Evolutionary conservation across 1,284 basidiomycete species (phyloP).

Genomic region (Taiwanofungus camphoratus): DNA sequence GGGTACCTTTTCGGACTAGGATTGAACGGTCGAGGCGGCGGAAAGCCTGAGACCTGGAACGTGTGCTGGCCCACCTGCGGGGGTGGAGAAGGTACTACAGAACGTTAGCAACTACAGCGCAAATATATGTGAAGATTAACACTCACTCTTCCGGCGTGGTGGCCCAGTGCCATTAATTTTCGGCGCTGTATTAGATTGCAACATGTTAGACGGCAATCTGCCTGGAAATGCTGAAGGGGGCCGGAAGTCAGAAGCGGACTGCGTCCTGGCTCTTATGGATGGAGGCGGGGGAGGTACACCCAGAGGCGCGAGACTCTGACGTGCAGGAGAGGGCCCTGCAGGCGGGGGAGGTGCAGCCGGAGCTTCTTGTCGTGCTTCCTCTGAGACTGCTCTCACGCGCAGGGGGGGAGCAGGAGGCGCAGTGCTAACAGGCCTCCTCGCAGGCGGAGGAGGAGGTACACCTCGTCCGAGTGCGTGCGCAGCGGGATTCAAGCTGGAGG

Average conservation of each 20-base stretch:
- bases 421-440: conserved; percentile 14
- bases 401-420: conserved; percentile 23
- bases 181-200: conserved; percentile 9
- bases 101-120: conserved; percentile 6
- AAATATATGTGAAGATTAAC: conserved; percentile 2
- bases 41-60: conserved; percentile 69
- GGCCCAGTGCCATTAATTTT: conserved; percentile 21
- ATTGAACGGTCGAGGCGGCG: conserved; percentile 64
- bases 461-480: conserved; percentile 28
- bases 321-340: conserved; percentile 30
- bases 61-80: conserved; percentile 60
- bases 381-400: conserved; percentile 7
- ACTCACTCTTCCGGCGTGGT: conserved; percentile 48
- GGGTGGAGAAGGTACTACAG: conserved; percentile 68
- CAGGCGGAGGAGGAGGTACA: conserved; percentile 34
- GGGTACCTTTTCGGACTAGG: conserved; percentile 46
- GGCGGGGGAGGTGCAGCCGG: conserved; percentile 31
- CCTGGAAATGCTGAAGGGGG: conserved; percentile 19
- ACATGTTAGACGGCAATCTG: conserved; percentile 18
- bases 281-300: conserved; percentile 20
- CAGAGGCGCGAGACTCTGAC: conserved; percentile 19
- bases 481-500: conserved; percentile 20
- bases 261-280: conserved; percentile 10
- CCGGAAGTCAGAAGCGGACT: conserved; percentile 20
- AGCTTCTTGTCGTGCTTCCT: too few relatives aligned